Evolutionary conservation across 257 asterid genomes (phyloP).

Genomic region (Penstemon barbatus): DNA sequence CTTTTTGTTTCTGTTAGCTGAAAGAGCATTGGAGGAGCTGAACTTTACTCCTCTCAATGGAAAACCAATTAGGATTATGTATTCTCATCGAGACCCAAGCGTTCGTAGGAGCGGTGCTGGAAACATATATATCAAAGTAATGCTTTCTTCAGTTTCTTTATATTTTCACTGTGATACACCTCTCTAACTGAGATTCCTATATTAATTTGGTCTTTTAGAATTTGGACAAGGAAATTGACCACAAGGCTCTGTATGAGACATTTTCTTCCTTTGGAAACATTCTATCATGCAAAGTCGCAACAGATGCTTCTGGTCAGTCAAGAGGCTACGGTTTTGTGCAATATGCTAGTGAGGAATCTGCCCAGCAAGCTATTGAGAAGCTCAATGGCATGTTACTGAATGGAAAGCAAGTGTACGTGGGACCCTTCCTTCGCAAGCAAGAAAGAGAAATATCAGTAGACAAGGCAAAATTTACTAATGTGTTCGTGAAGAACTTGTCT

Average conservation of each 20-base stretch:
- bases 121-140: slow-evolving; percentile 88
- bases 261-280: slow-evolving; percentile 58
- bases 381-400: slow-evolving; percentile 40
- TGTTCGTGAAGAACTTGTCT: slow-evolving; percentile 58
- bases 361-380: slow-evolving; percentile 47
- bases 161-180: too few species aligned
- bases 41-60: slow-evolving; percentile 90
- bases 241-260: slow-evolving; percentile 48
- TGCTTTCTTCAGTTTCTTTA: background rate
- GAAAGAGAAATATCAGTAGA: slow-evolving; percentile 56
- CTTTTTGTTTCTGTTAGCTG: slow-evolving; percentile 50
- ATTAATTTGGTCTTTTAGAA: slow-evolving; percentile 27
- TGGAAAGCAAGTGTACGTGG: slow-evolving; percentile 46
- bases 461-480: slow-evolving; percentile 60
- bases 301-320: slow-evolving; percentile 44
- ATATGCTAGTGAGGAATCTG: slow-evolving; percentile 46
- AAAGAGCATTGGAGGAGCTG: slow-evolving; percentile 68
- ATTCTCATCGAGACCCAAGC: slow-evolving; percentile 85
- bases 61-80: slow-evolving; percentile 75
- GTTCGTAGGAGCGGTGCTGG: slow-evolving; percentile 76
- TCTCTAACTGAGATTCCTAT: too few species aligned
- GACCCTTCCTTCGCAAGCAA: slow-evolving; percentile 58
- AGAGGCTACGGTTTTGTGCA: slow-evolving; percentile 40
- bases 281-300: slow-evolving; percentile 54
- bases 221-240: slow-evolving; percentile 50